These are phyloP conservation scores for Paxillus ammoniavirescens DNA, from an alignment of 768 basidiomycete species.

Conservation along the genomic window DNA sequence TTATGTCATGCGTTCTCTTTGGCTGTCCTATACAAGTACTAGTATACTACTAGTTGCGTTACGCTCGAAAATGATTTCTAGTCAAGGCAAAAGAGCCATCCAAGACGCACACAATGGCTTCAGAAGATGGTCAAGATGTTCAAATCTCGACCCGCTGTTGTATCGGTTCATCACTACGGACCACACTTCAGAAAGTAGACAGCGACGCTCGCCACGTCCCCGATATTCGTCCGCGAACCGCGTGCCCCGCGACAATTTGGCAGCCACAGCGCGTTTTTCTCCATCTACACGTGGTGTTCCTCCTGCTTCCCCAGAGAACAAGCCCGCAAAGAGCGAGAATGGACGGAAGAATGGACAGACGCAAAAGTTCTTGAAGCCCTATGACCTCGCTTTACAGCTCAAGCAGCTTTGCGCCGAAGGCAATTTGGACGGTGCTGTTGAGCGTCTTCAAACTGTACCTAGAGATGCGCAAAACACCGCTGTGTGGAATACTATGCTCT, in stretches of 20 bases:
- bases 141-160: not conserved
- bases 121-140: not conserved
- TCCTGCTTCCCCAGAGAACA: constrained; percentile 20
- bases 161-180: constrained; percentile 4
- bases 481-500: constrained; percentile 81
- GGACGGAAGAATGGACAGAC: not conserved
- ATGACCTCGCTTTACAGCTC: constrained; percentile 58
- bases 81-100: constrained; percentile 7
- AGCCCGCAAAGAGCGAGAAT: constrained; percentile 3
- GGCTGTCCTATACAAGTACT: not conserved
- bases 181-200: not conserved
- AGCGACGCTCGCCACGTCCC: not conserved
- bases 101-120: constrained; percentile 1
- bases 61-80: constrained; percentile 4
- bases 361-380: constrained; percentile 51
- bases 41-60: not conserved
- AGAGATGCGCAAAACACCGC: constrained; percentile 70
- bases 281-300: constrained; percentile 2
- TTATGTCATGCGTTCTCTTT: constrained; percentile 1
- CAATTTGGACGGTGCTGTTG: constrained; percentile 60
- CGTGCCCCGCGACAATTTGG: not conserved
- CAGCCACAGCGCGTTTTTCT: constrained; percentile 5
- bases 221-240: constrained; percentile 3
- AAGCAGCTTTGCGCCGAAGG: constrained; percentile 54
- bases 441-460: constrained; percentile 66